Conservation (phyloP, 2,329 filamentous ascomycete genomes). For the Xylogone sp. region DNA sequence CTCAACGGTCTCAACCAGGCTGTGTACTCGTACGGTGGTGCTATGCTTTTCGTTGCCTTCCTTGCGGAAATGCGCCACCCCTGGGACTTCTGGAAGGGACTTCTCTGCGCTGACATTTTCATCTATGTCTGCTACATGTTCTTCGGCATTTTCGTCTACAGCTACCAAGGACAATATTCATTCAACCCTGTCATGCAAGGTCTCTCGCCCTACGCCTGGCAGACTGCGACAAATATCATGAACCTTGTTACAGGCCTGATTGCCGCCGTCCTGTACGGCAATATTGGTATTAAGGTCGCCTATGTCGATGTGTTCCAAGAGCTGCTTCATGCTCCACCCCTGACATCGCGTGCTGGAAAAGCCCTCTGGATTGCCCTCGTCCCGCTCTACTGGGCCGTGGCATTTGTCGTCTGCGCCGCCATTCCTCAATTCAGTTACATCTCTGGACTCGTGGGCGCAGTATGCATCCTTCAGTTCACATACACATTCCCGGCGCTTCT, state of each 20-base stretch:
- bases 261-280: slow-evolving; percentile 46
- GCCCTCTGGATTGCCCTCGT: slow-evolving; percentile 37
- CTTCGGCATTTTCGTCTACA: slow-evolving; percentile 44
- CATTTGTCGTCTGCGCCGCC: slow-evolving; percentile 50
- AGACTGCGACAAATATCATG: slow-evolving; percentile 38
- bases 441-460: slow-evolving; percentile 45
- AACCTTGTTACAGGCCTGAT: slow-evolving; percentile 38
- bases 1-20: slow-evolving; percentile 50
- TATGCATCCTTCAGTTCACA: slow-evolving; percentile 54
- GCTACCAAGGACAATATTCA: slow-evolving; percentile 42
- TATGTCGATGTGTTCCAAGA: slow-evolving; percentile 44
- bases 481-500: slow-evolving; percentile 55
- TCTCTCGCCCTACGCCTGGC: slow-evolving; percentile 33
- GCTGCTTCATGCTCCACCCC: slow-evolving; percentile 42
- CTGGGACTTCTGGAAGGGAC: slow-evolving; percentile 44
- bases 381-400: slow-evolving; percentile 31
- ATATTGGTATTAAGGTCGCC: slow-evolving; percentile 46
- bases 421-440: slow-evolving; percentile 49
- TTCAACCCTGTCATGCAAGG: slow-evolving; percentile 38
- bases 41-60: slow-evolving; percentile 54
- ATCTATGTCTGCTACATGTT: slow-evolving; percentile 44
- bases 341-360: slow-evolving; percentile 46
- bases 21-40: slow-evolving; percentile 56
- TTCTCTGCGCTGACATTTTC: slow-evolving; percentile 41
- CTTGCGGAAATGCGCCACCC: slow-evolving; percentile 50